These are phyloP conservation scores for Manihot esculenta DNA, from an alignment of 441 rosid species.

Conservation along the genomic window DNA sequence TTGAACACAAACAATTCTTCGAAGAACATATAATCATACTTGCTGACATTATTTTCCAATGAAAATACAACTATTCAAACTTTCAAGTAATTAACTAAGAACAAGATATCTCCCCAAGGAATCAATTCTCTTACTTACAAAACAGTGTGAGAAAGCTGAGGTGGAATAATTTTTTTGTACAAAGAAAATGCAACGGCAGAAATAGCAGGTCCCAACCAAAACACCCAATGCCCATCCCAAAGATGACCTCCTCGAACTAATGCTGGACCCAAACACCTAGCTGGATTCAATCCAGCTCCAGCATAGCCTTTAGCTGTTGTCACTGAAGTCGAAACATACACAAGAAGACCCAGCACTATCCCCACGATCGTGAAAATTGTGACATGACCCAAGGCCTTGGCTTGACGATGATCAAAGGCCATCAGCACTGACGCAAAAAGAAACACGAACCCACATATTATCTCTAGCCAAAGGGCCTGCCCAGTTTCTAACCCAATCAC, in stretches of 20 bases:
- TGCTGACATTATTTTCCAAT: too few relatives aligned
- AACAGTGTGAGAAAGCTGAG: too few relatives aligned
- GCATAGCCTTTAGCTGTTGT: constrained; percentile 40
- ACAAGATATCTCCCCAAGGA: too few relatives aligned
- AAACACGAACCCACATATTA: constrained; percentile 43
- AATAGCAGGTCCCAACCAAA: constrained; percentile 48
- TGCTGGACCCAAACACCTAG: constrained; percentile 56
- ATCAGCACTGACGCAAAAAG: constrained; percentile 43
- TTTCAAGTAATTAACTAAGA: too few relatives aligned
- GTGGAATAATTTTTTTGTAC: constrained; percentile 39
- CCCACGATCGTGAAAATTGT: constrained; percentile 35
- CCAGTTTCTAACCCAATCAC: constrained; percentile 23
- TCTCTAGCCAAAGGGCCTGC: constrained; percentile 50
- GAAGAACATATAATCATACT: too few relatives aligned
- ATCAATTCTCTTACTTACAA: too few relatives aligned
- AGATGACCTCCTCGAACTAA: constrained; percentile 52
- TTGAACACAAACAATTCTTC: too few relatives aligned
- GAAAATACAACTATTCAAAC: too few relatives aligned
- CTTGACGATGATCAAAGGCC: constrained; percentile 46
- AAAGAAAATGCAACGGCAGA: constrained; percentile 35
- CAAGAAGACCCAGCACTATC: constrained; percentile 34
- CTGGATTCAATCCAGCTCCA: constrained; percentile 57
- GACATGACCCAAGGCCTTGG: constrained; percentile 32
- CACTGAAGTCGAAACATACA: constrained; percentile 39
- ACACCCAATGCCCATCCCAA: constrained; percentile 51